Conservation (phyloP, 345 rosid species). For the Cochlearia excelsa region DNA sequence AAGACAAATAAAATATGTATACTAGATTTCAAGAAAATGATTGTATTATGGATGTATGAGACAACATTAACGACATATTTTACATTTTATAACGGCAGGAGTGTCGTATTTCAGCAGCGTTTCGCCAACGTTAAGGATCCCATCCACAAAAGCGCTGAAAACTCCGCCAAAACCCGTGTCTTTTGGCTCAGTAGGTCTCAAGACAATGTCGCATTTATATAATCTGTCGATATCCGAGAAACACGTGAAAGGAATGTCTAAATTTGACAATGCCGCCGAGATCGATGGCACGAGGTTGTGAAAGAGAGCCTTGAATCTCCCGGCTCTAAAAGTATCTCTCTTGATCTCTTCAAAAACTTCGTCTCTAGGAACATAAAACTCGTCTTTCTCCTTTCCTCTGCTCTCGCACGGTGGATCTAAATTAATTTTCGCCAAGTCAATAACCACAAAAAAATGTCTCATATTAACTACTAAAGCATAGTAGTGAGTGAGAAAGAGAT, state of each 20-base stretch:
- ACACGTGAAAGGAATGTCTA: slow-evolving; percentile 78
- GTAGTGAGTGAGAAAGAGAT: slow-evolving; percentile 6
- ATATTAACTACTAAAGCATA: not conserved
- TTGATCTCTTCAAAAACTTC: slow-evolving; percentile 96
- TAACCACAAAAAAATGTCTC: not conserved
- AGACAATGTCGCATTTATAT: slow-evolving; percentile 56
- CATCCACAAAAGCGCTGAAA: slow-evolving; percentile 42
- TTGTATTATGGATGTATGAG: not conserved
- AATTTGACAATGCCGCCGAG: slow-evolving; percentile 67
- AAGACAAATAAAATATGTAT: not conserved
- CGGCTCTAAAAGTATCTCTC: slow-evolving; percentile 73
- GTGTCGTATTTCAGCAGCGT: slow-evolving; percentile 66
- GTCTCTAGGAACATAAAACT: slow-evolving; percentile 86
- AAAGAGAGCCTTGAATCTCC: slow-evolving; percentile 81
- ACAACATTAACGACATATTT: no score
- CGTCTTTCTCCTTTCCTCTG: slow-evolving; percentile 75
- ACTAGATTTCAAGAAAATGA: not conserved
- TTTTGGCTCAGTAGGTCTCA: slow-evolving; percentile 41
- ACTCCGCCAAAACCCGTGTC: slow-evolving; percentile 29
- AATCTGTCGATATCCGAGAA: slow-evolving; percentile 87
- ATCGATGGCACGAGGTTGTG: slow-evolving; percentile 90
- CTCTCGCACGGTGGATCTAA: slow-evolving; percentile 67
- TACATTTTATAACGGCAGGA: slow-evolving; percentile 76
- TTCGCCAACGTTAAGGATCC: slow-evolving; percentile 50
- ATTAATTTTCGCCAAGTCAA: slow-evolving; percentile 12